Evolutionary conservation across 2,329 filamentous ascomycete genomes (phyloP), one percentile per base, ranked within the genome.

Genomic region (Colletotrichum sp.): DNA sequence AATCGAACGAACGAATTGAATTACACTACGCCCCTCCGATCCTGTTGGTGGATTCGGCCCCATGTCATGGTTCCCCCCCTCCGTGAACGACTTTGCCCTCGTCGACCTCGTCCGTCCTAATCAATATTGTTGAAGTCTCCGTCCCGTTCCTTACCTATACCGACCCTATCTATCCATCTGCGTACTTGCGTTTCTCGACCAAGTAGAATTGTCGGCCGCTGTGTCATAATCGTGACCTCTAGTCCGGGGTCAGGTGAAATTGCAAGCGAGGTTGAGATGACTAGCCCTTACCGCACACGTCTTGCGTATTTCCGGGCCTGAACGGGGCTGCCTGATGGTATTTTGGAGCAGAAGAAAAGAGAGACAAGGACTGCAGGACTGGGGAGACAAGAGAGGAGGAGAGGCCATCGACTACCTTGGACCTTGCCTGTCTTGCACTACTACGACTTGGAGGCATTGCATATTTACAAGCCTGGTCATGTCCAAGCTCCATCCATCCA

Each of bases 1-100:
- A 38, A 8, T 67, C 66, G 32, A 61, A 69, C 52, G 66, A 30
- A 30, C 66, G 66, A 69, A 69, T 69, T 61, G 66, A 69, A 69
- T 69, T 69, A 69, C 66, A 68, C 66, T 69, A 43, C 66, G 24
- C 55, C 36, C 24, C 28, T 28, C 56, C 34, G 67, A 61, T 70
- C 34, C 36, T 30, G 34, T 28, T 48, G 55, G 55, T 70, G 67
- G 67, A 61, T 34, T 61, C 34, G 26, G 36, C 26, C 67, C 67
- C 66, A 56, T 36, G 66, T 58, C 18, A 9, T 48, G 10, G 43
- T 8, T 6, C 43, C 43, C 15, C 65, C n/a, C 65, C 26, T 56
- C 28, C 58, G n/a, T 38, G n/a, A 7, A 36, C 34, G 32, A 64
- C 61, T 43, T 64, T 64, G 34, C 66, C 21, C 28, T 56, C 38